Base-by-base conservation (phyloP, 2,329 filamentous ascomycete genomes). In the Lasiodiplodia hormozganensis region DNA sequence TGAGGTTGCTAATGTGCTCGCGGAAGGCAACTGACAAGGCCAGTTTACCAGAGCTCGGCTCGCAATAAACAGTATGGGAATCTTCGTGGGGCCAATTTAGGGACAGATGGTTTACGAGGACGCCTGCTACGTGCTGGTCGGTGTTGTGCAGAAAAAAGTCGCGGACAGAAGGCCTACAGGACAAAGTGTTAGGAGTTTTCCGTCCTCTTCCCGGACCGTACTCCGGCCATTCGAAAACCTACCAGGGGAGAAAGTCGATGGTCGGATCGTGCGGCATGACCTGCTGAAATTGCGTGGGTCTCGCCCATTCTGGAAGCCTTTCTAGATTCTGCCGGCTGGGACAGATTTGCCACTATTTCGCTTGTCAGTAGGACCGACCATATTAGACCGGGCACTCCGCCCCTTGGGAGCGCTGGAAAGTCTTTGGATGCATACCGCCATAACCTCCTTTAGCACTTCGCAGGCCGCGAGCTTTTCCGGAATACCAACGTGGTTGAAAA, bases 1-100 rank as follows among this genome's bases (percentile, higher is more conserved):
- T 75, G 52, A 76, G 75, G 36, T 76, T 76, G 6, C 70, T 72
- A 40, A 76, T 73, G 28, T 77, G 75, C 52, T 77, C 73, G 36
- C 69, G 68, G 36, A 77, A 68, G 14, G 67, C 60, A 18, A 51
- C 38, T 14, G 67, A 68, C n/a, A 68, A 34, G 18, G 53, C 60
- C 18, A 64, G 34, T 16, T 28, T 57, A 18, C 58, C 67, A 8
- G 67, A 65, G 38, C 57, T 64, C 4, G 58, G 51, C 8, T 68
- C 67, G 52, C 60, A 65, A 34, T 49, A 68, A 7, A 68, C 52
- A 51, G 43, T 65, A 40, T 62, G 58, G 18, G 67, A 65, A 11
- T 68, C 67, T 38, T 68, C 67, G 28, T 64, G 38, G n/a, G 25
- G 52, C 67, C 67, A 68, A 21, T 68, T 68, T 18, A 68, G 18